These are phyloP conservation scores for Jimgerdemannia lactiflua DNA, from an alignment of 192 early-diverging fungal species.

Conservation along the genomic window DNA sequence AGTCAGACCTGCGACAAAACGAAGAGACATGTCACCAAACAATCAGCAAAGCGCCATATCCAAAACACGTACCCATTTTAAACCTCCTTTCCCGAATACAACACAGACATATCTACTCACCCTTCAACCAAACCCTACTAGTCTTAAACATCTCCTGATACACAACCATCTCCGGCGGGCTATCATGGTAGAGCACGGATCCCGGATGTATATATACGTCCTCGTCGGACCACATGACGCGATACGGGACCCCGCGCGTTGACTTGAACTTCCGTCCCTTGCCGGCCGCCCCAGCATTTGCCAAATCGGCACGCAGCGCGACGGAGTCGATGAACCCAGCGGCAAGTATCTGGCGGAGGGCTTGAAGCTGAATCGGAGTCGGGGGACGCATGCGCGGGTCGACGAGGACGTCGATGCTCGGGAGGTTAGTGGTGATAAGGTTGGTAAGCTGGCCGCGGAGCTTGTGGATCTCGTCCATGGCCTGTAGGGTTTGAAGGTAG, in stretches of 20 bases:
- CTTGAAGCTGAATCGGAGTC: constrained; percentile 59
- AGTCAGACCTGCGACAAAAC: constrained; percentile 69
- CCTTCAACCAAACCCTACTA: constrained; percentile 41
- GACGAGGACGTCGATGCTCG: constrained; percentile 52
- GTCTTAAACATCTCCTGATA: constrained; percentile 68
- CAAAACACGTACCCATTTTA: not conserved
- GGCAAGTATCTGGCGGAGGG: constrained; percentile 84
- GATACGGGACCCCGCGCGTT: constrained; percentile 46
- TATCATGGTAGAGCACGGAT: constrained; percentile 58
- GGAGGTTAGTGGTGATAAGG: constrained; percentile 62
- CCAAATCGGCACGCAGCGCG: constrained; percentile 82
- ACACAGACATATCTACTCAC: constrained; percentile 4
- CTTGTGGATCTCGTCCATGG: constrained; percentile 78
- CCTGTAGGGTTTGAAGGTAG: constrained; percentile 18
- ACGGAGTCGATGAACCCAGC: constrained; percentile 91
- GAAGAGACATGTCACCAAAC: not conserved
- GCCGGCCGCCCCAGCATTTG: constrained; percentile 48
- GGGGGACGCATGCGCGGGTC: constrained; percentile 70
- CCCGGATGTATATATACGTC: constrained; percentile 75
- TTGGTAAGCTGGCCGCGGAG: constrained; percentile 73
- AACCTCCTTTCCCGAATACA: not conserved
- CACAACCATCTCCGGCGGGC: constrained; percentile 69
- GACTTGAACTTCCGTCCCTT: constrained; percentile 24
- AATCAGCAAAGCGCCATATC: constrained; percentile 17
- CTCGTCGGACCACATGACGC: constrained; percentile 72